Percentiles rank a stretch among this genome's conserved stretches.
Evolutionary conservation across 306 rosid species (phyloP).

Genomic region (Pterocarpus macrocarpus): DNA sequence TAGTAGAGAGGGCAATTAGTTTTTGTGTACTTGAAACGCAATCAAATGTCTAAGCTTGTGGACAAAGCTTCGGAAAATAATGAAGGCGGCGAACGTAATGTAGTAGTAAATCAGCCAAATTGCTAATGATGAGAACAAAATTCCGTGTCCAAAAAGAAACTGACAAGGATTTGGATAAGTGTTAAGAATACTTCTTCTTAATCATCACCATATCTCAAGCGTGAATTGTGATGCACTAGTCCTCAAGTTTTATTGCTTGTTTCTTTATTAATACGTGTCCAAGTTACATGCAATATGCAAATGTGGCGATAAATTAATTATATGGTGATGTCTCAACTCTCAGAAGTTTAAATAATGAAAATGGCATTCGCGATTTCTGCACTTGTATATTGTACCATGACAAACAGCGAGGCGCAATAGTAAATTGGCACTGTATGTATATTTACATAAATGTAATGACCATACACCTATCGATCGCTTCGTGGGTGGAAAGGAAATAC

Average conservation of each 20-base stretch:
- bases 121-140: conserved; percentile 12
- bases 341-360: too few species aligned
- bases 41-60: neutral
- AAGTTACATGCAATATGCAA: too few species aligned
- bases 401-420: too few species aligned
- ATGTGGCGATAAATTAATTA: too few species aligned
- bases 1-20: neutral
- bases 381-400: too few species aligned
- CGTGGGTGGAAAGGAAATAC: neutral
- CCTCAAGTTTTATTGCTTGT: neutral
- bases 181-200: neutral
- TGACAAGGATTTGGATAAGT: conserved; percentile 2
- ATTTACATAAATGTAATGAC: too few species aligned
- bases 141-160: neutral
- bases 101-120: neutral
- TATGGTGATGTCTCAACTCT: too few species aligned
- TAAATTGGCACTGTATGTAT: too few species aligned
- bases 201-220: neutral
- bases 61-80: neutral
- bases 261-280: neutral
- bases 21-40: neutral
- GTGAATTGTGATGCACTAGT: neutral
- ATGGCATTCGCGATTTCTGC: too few species aligned
- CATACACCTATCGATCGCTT: neutral
- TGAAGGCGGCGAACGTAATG: neutral